A percentile compares a stretch with the other conserved stretches of the same genome.
Evolutionary conservation across 306 rosid genomes (phyloP).

Genomic region (Castanea crenata): DNA sequence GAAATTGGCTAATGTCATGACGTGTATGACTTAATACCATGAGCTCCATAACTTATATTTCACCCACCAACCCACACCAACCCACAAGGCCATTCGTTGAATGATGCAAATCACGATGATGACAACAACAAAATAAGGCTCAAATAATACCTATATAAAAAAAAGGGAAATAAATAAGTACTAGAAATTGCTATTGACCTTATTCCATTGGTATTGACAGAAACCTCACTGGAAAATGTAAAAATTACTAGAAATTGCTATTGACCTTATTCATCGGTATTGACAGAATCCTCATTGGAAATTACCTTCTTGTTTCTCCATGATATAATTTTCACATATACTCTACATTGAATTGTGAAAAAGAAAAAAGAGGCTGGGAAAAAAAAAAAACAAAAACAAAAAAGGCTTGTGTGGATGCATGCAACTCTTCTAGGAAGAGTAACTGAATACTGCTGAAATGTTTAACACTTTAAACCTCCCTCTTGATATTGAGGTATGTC

Average conservation of each 20-base stretch:
- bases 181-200: no score
- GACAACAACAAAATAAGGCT: no score
- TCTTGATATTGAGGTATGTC: slow-evolving; percentile 19
- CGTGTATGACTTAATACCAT: no score
- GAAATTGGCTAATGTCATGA: not conserved
- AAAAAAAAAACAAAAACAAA: not conserved
- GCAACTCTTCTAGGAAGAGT: not conserved
- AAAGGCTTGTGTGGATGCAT: not conserved
- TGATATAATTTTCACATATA: not conserved
- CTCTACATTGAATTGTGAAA: not conserved
- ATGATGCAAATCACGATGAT: no score
- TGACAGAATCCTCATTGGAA: slow-evolving; percentile 1
- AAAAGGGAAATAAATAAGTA: no score
- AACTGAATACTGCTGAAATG: not conserved
- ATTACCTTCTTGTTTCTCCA: not conserved
- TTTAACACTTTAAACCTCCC: slow-evolving; percentile 1
- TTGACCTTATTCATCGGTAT: slow-evolving; percentile 9
- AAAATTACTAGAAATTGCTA: no score
- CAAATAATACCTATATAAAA: no score
- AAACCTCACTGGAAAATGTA: not conserved
- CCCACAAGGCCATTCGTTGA: not conserved
- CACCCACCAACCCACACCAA: not conserved
- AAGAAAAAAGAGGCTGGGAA: not conserved
- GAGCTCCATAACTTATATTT: not conserved
- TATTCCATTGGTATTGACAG: slow-evolving; percentile 18